Percentiles rank a stretch among this genome's conserved stretches.
Evolutionary conservation across 1,284 basidiomycete species (phyloP).

Genomic region (Kalmanozyma brasiliensis): DNA sequence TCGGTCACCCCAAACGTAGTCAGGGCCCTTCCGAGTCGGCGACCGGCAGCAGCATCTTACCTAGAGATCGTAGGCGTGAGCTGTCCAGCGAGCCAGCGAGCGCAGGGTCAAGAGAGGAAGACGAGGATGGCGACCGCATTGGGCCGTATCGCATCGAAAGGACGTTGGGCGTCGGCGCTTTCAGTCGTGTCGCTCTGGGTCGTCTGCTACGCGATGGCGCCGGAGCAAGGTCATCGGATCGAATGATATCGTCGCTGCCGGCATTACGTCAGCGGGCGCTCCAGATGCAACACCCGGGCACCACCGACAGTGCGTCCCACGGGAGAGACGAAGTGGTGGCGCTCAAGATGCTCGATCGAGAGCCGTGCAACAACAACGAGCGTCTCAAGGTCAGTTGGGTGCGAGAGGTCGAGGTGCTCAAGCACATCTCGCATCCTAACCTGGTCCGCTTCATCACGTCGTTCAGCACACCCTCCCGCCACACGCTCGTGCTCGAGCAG

Average conservation of each 20-base stretch:
- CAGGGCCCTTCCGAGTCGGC: conserved; percentile 34
- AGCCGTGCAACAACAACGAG: conserved; percentile 73
- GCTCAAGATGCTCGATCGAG: conserved; percentile 82
- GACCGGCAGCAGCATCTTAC: conserved; percentile 35
- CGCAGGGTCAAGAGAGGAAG: conserved; percentile 45
- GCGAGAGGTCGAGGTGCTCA: conserved; percentile 85
- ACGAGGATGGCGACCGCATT: conserved; percentile 49
- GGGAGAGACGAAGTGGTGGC: conserved; percentile 74
- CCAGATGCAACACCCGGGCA: conserved; percentile 4
- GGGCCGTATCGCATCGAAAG: conserved; percentile 56
- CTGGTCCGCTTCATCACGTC: conserved; percentile 80
- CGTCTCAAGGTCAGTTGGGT: conserved; percentile 84
- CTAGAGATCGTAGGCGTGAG: conserved; percentile 6
- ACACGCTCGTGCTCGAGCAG: conserved; percentile 83
- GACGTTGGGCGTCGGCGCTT: conserved; percentile 64
- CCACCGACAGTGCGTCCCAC: not conserved
- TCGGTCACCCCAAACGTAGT: conserved; percentile 13
- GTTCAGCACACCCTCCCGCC: conserved; percentile 79
- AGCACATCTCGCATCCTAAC: conserved; percentile 85
- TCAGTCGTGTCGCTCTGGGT: conserved; percentile 63
- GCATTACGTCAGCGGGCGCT: conserved; percentile 34
- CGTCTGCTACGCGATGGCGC: conserved; percentile 17
- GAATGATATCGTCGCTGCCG: conserved; percentile 29
- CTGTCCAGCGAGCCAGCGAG: conserved; percentile 9
- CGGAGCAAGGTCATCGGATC: conserved; percentile 4